phyloP scores from a whole-genome alignment of 2,329 filamentous ascomycete species.

The Aureobasidium sp. region DNA sequence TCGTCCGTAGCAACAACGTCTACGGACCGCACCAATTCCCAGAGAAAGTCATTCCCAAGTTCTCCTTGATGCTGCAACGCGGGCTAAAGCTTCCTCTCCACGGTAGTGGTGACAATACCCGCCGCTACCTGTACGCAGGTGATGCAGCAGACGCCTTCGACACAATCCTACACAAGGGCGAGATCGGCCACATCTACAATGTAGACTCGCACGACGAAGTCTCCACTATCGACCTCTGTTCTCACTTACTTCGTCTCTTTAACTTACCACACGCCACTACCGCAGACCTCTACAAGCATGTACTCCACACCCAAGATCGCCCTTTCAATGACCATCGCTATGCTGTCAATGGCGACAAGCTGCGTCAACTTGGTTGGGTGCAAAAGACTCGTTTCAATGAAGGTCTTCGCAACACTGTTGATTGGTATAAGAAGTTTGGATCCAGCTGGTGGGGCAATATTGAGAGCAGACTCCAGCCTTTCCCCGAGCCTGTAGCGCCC shows the following conservation, averaged over 20 bases:
- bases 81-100: conserved; percentile 75
- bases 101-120: conserved; percentile 77
- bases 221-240: conserved; percentile 76
- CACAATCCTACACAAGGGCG: conserved; percentile 82
- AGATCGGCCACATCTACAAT: conserved; percentile 82
- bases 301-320: conserved; percentile 80
- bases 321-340: conserved; percentile 83
- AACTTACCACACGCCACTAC: conserved; percentile 57
- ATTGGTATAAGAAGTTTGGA: conserved; percentile 71
- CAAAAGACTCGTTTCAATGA: conserved; percentile 72
- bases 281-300: conserved; percentile 66
- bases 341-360: conserved; percentile 74
- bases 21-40: conserved; percentile 70
- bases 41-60: conserved; percentile 87
- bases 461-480: no score
- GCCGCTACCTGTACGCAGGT: conserved; percentile 80
- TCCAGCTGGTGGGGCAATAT: conserved; percentile 80
- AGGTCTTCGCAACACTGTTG: conserved; percentile 69
- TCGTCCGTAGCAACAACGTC: conserved; percentile 86
- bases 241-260: conserved; percentile 71
- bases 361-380: conserved; percentile 73
- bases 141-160: conserved; percentile 87
- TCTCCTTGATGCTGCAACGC: conserved; percentile 75
- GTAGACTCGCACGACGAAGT: conserved; percentile 83
- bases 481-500: no score